Base-by-base conservation (phyloP, 129 eudicot genomes). In the Helichrysum umbraculigerum region DNA sequence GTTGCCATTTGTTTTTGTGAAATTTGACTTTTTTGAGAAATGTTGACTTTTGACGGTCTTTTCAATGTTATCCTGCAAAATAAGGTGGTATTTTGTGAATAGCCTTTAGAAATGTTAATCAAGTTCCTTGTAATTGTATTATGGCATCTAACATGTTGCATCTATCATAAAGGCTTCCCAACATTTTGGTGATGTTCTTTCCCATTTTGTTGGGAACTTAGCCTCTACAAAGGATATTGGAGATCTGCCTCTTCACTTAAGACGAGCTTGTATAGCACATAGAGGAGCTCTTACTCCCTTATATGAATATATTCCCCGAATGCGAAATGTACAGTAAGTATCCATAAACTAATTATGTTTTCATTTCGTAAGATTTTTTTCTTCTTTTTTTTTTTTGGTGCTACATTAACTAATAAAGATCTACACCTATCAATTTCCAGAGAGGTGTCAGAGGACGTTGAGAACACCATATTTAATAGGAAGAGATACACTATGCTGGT, bases 161-260 rank as follows among this genome's bases (percentile, higher is more conserved):
- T 76, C 66, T 65, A 19, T 73, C 11, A 56, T 50, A 78, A 56
- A 95, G 99, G 99, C 99, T 80, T 95, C 99, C 78, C 99, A 91
- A 81, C 96, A 95, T 88, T 95, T 95, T 62, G 97, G 97, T 73
- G 90, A 95, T 76, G 91, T 95, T 58, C 88, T 95, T 64, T 87
- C 92, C 74, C 83, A 81, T 56, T 95, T 89, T 82, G 85, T 89
- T 86, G 92, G 92, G 77, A 81, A 80, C 77, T 83, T 95, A 68
- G 92, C 94, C 72, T 87, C 92, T 41, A 70, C 73, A 0, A 77
- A 56, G 41, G 78, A 69, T 72, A 74, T 95, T 59, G 87, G 79
- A 61, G 81, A 83, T 58, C 74, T 95, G 78, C 97, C 99, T 54
- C 73, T 86, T 59, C 96, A 87, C 78, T 82, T 95, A 44, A 81